A percentile compares a stretch with the other conserved stretches of the same genome.
Evolutionary conservation across 768 basidiomycete species (phyloP).

Genomic region (Pleurotus platypus): DNA sequence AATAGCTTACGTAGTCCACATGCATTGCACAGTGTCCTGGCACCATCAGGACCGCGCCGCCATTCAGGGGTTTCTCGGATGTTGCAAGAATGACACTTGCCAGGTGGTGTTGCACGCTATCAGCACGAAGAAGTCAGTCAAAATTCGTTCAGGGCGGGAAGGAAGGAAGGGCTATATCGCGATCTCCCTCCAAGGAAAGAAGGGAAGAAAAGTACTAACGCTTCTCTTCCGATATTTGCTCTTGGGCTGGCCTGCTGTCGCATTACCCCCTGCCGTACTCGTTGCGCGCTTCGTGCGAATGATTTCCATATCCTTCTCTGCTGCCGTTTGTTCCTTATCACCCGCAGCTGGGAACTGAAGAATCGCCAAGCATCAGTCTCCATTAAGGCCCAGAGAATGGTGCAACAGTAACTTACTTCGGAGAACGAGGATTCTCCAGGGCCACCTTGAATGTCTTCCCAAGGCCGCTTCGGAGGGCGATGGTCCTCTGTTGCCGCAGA

Average conservation of each 20-base stretch:
- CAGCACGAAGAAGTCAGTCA: conserved; percentile 5
- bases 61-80: conserved; percentile 88
- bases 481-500: conserved; percentile 35
- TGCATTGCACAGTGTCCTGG: conserved; percentile 80
- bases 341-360: conserved; percentile 25
- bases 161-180: conserved; percentile 8
- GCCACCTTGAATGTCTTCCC: conserved; percentile 61
- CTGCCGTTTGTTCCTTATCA: conserved; percentile 52
- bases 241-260: conserved; percentile 54
- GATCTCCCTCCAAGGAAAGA: neutral
- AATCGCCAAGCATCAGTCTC: too few relatives aligned
- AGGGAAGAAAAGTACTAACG: conserved; percentile 44
- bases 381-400: too few relatives aligned
- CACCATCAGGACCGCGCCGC: conserved; percentile 82
- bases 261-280: conserved; percentile 53
- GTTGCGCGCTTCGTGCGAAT: conserved; percentile 81
- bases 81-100: conserved; percentile 86
- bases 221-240: conserved; percentile 84
- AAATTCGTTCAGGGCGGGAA: conserved; percentile 1
- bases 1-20: conserved; percentile 73
- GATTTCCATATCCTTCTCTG: conserved; percentile 83
- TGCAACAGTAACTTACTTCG: conserved; percentile 25
- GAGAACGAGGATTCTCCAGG: conserved; percentile 15
- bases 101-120: conserved; percentile 81
- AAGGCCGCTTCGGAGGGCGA: conserved; percentile 72